phyloP scores from a whole-genome alignment of 106 monocot species.

The Cymbidium sinense region DNA sequence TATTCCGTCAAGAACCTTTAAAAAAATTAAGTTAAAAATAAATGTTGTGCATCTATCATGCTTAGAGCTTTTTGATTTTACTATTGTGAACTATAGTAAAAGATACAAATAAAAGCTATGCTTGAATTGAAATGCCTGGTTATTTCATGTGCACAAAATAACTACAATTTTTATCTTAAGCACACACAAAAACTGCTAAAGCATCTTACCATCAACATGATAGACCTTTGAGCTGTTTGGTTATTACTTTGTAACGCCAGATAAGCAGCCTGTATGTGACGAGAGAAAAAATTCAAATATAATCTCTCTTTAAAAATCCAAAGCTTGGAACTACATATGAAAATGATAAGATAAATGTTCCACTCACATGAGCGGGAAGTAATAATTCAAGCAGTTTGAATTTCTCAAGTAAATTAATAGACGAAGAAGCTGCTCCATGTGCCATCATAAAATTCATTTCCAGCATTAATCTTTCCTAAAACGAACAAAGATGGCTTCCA shows the following conservation, averaged over 20 bases:
- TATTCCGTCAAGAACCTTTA: no score
- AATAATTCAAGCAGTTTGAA: conserved; percentile 75
- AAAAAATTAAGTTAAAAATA: no score
- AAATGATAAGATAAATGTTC: neutral
- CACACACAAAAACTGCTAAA: neutral
- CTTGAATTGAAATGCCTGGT: neutral
- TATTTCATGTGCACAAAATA: neutral
- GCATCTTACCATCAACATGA: conserved; percentile 75
- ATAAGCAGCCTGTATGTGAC: conserved; percentile 55
- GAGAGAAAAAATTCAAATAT: neutral
- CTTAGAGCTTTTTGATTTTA: no score
- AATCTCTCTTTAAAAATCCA: neutral
- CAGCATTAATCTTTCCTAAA: conserved; percentile 83
- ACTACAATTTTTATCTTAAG: neutral
- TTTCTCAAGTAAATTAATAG: conserved; percentile 68
- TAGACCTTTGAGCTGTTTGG: conserved; percentile 18
- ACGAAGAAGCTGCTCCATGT: conserved; percentile 92
- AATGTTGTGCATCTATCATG: no score
- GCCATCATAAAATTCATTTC: conserved; percentile 91
- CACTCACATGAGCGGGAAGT: conserved; percentile 81
- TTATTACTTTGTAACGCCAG: conserved; percentile 38
- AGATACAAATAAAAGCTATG: neutral
- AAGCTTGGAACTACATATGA: neutral
- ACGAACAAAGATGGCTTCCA: conserved; percentile 10
- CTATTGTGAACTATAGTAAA: neutral